Evolutionary conservation across 1,284 basidiomycete genomes (phyloP), one percentile per base, ranked within the genome.

Genomic region (Tilletia setariae): DNA sequence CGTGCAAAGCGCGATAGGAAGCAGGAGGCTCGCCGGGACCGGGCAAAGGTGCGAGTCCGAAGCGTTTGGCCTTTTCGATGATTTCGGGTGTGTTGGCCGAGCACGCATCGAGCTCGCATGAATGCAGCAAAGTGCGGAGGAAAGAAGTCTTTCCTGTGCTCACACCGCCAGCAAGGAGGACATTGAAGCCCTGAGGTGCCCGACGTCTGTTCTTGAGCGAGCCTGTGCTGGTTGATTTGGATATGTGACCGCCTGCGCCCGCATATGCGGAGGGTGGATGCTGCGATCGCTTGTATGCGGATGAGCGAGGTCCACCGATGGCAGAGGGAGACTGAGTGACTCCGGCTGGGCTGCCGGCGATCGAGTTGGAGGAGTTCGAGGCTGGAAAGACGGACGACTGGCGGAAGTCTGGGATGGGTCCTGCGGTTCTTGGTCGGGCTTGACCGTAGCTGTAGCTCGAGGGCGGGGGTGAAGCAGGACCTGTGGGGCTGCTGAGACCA

Each of bases 51-150:
- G 56, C 56, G 7, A 61, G 56, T 32, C 56, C 56, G 56, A 61
- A 61, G 23, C 56, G 56, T 30, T 61, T 61, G 3, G 56, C 56
- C 56, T 61, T 61, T 19, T 61, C 56, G 56, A 61, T 61, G 56
- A 61, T 61, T 19, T 61, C 56, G 4, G 56, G 56, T 9, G 56
- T 61, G 56, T 61, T 61, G 56, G 28, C 56, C 30, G 56, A 61
- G 30, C 56, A 61, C 16, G 56, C 56, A 4, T 61, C 56, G 56
- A 61, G 56, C 2, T 61, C 56, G 28, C 25, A 25, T 25, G 56
- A 35, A 30, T 61, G 56, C 28, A 61, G 56, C 1, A 61, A 30
- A 2, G 56, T 61, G 56, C 56, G 56, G 6, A 61, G 56, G 56
- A 61, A 61, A 16, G 56, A 61, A 6, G 56, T 61, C 32, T 61